These are phyloP conservation scores for Scenedesmus sp. DNA, from an alignment of 163 green algal genomes.

Conservation along the genomic window DNA sequence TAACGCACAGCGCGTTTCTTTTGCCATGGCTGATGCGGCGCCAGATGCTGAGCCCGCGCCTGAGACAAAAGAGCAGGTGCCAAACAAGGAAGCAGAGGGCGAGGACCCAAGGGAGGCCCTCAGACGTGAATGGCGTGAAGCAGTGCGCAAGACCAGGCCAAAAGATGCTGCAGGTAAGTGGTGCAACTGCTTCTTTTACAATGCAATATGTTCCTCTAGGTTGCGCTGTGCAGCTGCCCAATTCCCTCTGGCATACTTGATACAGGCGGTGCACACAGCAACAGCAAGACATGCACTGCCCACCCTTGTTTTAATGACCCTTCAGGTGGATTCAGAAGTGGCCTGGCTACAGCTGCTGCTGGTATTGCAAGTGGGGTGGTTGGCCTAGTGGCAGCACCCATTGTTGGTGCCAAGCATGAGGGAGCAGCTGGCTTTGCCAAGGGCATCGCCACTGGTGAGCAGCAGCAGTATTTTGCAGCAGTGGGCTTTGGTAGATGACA, in stretches of 20 bases:
- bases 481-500: not conserved
- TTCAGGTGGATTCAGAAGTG: conserved; percentile 19
- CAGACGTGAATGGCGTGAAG: conserved; percentile 31
- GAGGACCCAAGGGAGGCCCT: conserved; percentile 18
- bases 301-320: not conserved
- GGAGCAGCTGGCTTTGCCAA: conserved; percentile 86
- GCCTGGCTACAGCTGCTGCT: conserved; percentile 44
- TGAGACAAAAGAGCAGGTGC: not conserved
- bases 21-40: not conserved
- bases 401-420: conserved; percentile 79
- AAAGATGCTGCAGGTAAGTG: conserved; percentile 17
- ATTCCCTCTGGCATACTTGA: not conserved
- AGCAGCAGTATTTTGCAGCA: not conserved
- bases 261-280: not conserved
- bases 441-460: conserved; percentile 78
- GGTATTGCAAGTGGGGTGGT: conserved; percentile 65
- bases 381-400: conserved; percentile 83
- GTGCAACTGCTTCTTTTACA: not conserved
- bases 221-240: not conserved
- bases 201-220: not conserved
- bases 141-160: conserved; percentile 33
- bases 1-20: not conserved
- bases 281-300: not conserved
- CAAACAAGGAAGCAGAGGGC: not conserved
- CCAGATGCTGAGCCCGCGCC: not conserved